Conservation (phyloP, 1,139 yeast species). For the Starmera stellimalicola region DNA sequence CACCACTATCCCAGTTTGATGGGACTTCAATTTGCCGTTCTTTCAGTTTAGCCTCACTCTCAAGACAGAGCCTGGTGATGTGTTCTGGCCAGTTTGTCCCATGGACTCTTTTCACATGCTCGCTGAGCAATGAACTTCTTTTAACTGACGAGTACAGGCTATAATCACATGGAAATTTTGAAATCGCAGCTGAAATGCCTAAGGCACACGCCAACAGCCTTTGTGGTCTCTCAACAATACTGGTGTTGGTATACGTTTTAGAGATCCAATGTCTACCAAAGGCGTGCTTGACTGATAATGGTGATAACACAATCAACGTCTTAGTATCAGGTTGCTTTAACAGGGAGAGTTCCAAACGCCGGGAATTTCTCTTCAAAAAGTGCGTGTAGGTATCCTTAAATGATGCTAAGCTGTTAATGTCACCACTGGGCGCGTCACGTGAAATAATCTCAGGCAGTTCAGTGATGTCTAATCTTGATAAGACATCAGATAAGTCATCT, state of each 20-base stretch:
- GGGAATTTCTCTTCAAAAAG: slow-evolving; percentile 46
- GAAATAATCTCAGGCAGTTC: neutral
- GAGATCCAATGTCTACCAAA: slow-evolving; percentile 75
- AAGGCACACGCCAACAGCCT: slow-evolving; percentile 65
- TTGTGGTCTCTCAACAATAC: slow-evolving; percentile 77
- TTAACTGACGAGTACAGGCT: slow-evolving; percentile 40
- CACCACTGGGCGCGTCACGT: slow-evolving; percentile 6
- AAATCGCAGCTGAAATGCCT: slow-evolving; percentile 70
- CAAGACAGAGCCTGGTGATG: slow-evolving; percentile 49
- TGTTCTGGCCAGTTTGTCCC: slow-evolving; percentile 65
- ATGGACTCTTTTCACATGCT: slow-evolving; percentile 67
- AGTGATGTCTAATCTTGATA: too few species aligned
- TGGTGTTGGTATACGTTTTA: slow-evolving; percentile 51
- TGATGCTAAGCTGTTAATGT: slow-evolving; percentile 23
- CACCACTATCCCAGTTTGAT: slow-evolving; percentile 76
- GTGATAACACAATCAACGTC: slow-evolving; percentile 48
- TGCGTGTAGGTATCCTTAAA: slow-evolving; percentile 36
- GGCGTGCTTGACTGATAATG: slow-evolving; percentile 55
- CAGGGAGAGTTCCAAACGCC: slow-evolving; percentile 37
- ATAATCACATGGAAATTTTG: slow-evolving; percentile 58
- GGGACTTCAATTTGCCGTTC: slow-evolving; percentile 65
- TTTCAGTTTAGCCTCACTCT: slow-evolving; percentile 47
- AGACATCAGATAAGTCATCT: too few species aligned
- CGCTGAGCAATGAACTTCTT: slow-evolving; percentile 37
- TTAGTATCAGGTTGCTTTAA: slow-evolving; percentile 27